Conservation (phyloP, 441 rosid species). For the Pelargonium cotyledonis region DNA sequence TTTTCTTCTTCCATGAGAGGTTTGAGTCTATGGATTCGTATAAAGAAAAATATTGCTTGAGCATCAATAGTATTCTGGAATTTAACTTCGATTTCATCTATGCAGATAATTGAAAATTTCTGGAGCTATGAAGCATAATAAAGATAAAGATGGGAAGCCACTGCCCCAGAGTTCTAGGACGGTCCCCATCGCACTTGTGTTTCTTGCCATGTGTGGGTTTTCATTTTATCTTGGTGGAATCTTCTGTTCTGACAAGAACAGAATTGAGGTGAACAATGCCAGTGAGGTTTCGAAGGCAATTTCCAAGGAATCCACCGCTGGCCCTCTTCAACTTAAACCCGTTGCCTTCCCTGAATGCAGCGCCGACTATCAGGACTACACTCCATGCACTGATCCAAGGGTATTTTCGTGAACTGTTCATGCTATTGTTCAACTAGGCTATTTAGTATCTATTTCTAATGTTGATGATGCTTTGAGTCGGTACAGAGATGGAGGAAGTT, state of each 20-base stretch:
- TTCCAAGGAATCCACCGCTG: slow-evolving; percentile 36
- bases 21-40: too few species aligned
- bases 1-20: too few species aligned
- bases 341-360: slow-evolving; percentile 71
- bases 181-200: slow-evolving; percentile 43
- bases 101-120: slow-evolving; percentile 28
- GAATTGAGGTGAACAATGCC: slow-evolving; percentile 25
- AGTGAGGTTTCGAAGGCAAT: slow-evolving; percentile 36
- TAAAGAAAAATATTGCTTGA: too few species aligned
- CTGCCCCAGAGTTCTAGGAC: slow-evolving; percentile 35
- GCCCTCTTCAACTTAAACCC: slow-evolving; percentile 53
- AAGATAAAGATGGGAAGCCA: slow-evolving; percentile 65
- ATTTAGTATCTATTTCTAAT: too few species aligned
- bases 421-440: not conserved
- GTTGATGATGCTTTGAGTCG: not conserved
- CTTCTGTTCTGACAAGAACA: slow-evolving; percentile 57
- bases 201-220: slow-evolving; percentile 55
- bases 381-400: slow-evolving; percentile 96
- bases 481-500: slow-evolving; percentile 90
- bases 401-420: slow-evolving; percentile 26
- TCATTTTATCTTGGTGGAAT: slow-evolving; percentile 90
- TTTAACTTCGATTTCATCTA: not conserved
- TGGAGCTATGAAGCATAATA: slow-evolving; percentile 46
- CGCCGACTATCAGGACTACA: slow-evolving; percentile 77
- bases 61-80: too few species aligned